Evolutionary conservation across 768 basidiomycete species (phyloP), one percentile per base, ranked within the genome.

Genomic region (Xerocomellus chrysenteron): DNA sequence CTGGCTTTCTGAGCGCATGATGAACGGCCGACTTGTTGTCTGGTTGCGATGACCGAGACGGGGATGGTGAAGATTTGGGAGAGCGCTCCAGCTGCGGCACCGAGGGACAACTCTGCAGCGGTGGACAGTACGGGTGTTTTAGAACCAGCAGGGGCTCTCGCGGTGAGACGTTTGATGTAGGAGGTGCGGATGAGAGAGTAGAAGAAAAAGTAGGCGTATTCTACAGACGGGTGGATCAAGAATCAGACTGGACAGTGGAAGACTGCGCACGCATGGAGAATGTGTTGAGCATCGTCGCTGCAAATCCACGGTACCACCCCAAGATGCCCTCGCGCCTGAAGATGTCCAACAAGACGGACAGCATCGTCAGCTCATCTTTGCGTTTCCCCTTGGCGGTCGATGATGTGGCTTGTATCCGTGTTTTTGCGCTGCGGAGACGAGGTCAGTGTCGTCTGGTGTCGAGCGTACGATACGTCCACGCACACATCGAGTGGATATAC

Each of bases 151-250:
- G 87, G 82, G 2, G 84, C 77, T 52, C 78, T 82, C 19, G 79
- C 74, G 12, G 80, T 74, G 47, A 92, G 74, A 17, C 91, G 83
- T 65, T 84, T 87, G 64, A 90, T 83, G 74, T 94, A 94, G 5
- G 89, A 81, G 21, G 80, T 84, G 61, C 97, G 84, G 26, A 98
- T 89, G 72, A 94, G 80, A 21, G 94, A 90, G 72, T 98, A 98
- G 78, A 97, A 98, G 81, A 96, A 98, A 81, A 99, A 99, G 76
- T 99, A 99, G 26, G 97, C 96, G 68, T 95, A 98, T 84, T 97
- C 95, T 97, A 59, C 12, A 32, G 33, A 4, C n/a, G 26, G 43
- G 19, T 33, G 28, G n/a, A 46, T 32, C 39, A 24, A 33, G 58
- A 16, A 33, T 48, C 33, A n/a, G 32, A 24, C 26, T 37, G 37